These are phyloP conservation scores for Casuarina glauca DNA, from an alignment of 306 rosid species.

Conservation along the genomic window DNA sequence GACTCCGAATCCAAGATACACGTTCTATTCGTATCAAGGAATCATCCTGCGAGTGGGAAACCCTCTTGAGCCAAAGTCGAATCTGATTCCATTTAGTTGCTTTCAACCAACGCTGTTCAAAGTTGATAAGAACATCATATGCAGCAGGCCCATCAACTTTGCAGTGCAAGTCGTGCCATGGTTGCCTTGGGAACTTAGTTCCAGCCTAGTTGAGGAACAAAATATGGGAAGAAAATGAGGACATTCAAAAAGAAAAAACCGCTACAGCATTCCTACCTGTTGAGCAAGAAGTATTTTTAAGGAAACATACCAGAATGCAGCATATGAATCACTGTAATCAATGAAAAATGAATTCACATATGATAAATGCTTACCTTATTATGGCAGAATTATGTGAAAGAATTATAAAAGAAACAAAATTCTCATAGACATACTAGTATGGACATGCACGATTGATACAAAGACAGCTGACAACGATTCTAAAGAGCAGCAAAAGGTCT, in stretches of 20 bases:
- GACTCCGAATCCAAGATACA: constrained; percentile 94
- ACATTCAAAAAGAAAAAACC: background rate
- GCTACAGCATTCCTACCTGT: background rate
- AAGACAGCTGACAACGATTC: background rate
- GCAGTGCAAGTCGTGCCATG: constrained; percentile 98
- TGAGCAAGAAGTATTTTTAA: background rate
- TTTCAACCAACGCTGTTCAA: constrained; percentile 94
- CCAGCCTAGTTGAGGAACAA: constrained; percentile 58
- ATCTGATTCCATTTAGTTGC: constrained; percentile 80
- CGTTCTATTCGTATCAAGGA: constrained; percentile 73
- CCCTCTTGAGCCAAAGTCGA: constrained; percentile 48
- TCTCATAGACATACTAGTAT: background rate
- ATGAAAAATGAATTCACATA: constrained; percentile 13
- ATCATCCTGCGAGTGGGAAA: constrained; percentile 74
- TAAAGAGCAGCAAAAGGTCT: background rate
- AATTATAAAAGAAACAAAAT: constrained; percentile 9
- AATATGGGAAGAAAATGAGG: constrained; percentile 2
- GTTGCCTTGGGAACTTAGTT: constrained; percentile 80
- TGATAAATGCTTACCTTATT: background rate
- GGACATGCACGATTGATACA: background rate
- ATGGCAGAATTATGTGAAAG: background rate
- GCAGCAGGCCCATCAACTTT: constrained; percentile 97
- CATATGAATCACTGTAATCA: background rate
- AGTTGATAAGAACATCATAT: constrained; percentile 87
- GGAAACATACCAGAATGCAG: background rate